Evolutionary conservation across 441 rosid genomes (phyloP).

Genomic region (Adansonia grandidieri): DNA sequence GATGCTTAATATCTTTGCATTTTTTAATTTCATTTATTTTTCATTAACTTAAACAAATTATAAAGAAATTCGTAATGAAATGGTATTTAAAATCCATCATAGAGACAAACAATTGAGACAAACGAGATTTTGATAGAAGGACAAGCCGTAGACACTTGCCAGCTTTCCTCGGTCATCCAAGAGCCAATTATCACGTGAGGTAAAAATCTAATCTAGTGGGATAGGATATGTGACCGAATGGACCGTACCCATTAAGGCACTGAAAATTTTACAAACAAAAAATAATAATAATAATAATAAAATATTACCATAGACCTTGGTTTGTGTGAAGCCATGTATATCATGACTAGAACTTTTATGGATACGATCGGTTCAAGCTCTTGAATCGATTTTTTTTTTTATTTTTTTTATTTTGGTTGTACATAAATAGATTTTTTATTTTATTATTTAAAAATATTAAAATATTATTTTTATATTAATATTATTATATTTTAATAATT

Average conservation of each 20-base stretch:
- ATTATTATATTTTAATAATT: too few relatives aligned
- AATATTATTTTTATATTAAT: too few relatives aligned
- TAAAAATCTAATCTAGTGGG: neutral
- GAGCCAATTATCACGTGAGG: conserved; percentile 5
- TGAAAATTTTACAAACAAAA: neutral
- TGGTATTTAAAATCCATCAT: neutral
- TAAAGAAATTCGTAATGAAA: neutral
- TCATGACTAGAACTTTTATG: too few relatives aligned
- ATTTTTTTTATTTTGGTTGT: too few relatives aligned
- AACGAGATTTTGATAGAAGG: neutral
- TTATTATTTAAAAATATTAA: too few relatives aligned
- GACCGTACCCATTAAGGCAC: neutral
- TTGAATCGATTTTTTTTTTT: too few relatives aligned
- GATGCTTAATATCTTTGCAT: neutral
- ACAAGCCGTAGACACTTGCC: neutral
- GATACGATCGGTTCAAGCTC: too few relatives aligned
- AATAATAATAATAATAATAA: neutral
- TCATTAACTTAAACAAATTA: too few relatives aligned
- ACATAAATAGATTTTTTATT: too few relatives aligned
- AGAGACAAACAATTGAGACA: neutral
- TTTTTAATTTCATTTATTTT: neutral
- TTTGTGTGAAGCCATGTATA: neutral
- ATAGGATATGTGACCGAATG: neutral
- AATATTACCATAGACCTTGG: neutral
- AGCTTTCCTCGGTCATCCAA: neutral